These are phyloP conservation scores for Fusarium pininemorale DNA, from an alignment of 2,329 filamentous ascomycete species.

Conservation along the genomic window DNA sequence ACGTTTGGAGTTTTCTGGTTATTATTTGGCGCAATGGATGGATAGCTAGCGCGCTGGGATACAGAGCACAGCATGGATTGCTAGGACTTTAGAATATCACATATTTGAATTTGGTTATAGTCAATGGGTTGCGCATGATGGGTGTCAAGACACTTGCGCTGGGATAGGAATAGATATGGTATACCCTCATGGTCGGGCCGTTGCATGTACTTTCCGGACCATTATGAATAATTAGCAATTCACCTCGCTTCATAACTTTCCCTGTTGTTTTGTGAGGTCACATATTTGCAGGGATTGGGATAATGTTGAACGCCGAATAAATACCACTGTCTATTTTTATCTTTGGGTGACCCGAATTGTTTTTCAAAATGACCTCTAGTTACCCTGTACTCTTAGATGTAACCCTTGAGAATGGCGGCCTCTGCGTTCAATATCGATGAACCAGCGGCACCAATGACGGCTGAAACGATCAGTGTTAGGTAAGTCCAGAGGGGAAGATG, in stretches of 20 bases:
- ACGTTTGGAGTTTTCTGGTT: conserved; percentile 24
- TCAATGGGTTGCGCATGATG: conserved; percentile 9
- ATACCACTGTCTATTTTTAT: conserved; percentile 1
- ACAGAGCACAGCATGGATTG: conserved; percentile 26
- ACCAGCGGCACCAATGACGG: conserved; percentile 95
- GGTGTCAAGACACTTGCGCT: conserved; percentile 14
- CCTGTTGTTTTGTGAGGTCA: not conserved
- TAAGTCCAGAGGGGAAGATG: not conserved
- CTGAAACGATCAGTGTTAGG: conserved; percentile 48
- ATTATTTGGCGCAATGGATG: conserved; percentile 18
- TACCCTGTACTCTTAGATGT: conserved; percentile 60
- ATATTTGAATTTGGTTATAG: conserved; percentile 23
- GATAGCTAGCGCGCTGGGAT: conserved; percentile 12
- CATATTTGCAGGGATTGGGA: not conserved
- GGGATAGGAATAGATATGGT: conserved; percentile 25
- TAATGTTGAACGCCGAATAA: not conserved
- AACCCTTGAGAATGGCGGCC: conserved; percentile 89
- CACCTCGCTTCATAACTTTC: not conserved
- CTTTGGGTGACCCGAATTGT: not conserved
- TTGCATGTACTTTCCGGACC: conserved; percentile 7
- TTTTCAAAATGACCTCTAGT: not conserved
- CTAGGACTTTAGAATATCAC: conserved; percentile 19
- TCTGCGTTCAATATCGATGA: conserved; percentile 96
- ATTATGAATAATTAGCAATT: conserved; percentile 27
- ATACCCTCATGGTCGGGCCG: conserved; percentile 32